Base-by-base conservation (phyloP, 495 filamentous ascomycete genomes). In the Xylaria flabelliformis region DNA sequence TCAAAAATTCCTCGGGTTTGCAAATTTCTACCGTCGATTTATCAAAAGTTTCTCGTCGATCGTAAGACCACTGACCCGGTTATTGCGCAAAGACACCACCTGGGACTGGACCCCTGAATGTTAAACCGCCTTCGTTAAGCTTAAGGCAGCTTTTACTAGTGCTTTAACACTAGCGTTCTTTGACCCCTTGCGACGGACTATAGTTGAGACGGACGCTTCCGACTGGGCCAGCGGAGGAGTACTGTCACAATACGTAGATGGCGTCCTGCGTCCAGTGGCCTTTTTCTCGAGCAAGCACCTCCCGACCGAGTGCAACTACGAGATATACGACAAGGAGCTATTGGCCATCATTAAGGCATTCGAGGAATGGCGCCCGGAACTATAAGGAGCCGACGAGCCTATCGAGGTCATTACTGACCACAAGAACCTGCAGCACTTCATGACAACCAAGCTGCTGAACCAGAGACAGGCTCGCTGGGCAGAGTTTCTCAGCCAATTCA, bases 261-360 rank as follows among this genome's bases (percentile, higher is more conserved):
- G 36, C 12, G 32, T 4, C 2, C 19, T 61, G 2, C 15, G 24
- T 4, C 64, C 32, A 24, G 24, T 72, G 0, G 64, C 64, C 64
- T 51, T n/a, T 53, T 53, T 53, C 21, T 72, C 32, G 0, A 19
- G 2, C 10, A 68, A 68, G 17, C 29, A 41, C 42, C 0, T 9
- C 1, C 3, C 13, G 17, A 12, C 56, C 0, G 29, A 72, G 19
- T 39, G 0, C 1, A 68, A 68, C 13, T 72, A 68, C 32, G 13
- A 72, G n/a, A 72, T 72, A 15, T 42, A 72, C 6, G 21, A 72
- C 13, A 72, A 72, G n/a, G 32, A 72, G 26, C 56, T 72, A 3
- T 17, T 72, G 19, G 56, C 56, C 1, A 72, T 72, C 2, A 32
- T 68, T 3, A 32, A 68, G 8, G 7, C 36, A 39, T 39, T 39